Base-by-base conservation (phyloP, 148 eudicot genomes). In the Fagopyrum tataricum region DNA sequence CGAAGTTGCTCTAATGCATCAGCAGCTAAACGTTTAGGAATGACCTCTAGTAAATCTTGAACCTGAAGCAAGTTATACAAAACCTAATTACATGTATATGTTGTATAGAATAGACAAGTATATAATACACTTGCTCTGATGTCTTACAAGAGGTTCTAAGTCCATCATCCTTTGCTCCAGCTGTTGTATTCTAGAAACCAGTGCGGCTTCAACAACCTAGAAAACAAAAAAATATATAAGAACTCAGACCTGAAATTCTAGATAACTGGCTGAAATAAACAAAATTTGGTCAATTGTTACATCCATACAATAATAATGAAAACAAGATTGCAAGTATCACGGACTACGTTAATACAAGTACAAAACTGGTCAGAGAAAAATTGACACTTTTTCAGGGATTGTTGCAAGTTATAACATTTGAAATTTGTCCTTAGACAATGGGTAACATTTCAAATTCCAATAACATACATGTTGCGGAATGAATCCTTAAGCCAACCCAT, bases 201-300 rank as follows among this genome's bases (percentile, higher is more conserved):
- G 76, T 58, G 98, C 98, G 68, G 98, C 97, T 88, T 94, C 98
- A 79, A 94, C 98, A 78, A 87, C 98, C 98, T 93, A 78, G 49
- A 46, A 52, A 52, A 17, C 18, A 46, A 7, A 46, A 14, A 46
- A 14, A 46, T 14, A 46, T 7, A 13, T 46, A 46, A 9, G 56
- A 52, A n/a, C n/a, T 52, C 18, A 20, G 23, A 52, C 6, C 5
- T n/a, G 56, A 52, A 46, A 46, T 46, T 46, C 49, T 13, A 46
- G 10, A 52, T 17, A 4, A 15, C 2, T 52, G 56, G 20, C n/a
- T 14, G 56, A 52, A 52, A 52, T 6, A 52, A n/a, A 51, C n/a
- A 51, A 51, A 52, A 52, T 4, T 6, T 2, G 6, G 56, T 52
- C 17, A 14, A 52, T 13, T 46, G 12, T 10, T 2, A 46, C 15